Percentiles rank a stretch among this genome's conserved stretches.
phyloP scores from a whole-genome alignment of 139 green algal species.

The Nannochloris sp. region DNA sequence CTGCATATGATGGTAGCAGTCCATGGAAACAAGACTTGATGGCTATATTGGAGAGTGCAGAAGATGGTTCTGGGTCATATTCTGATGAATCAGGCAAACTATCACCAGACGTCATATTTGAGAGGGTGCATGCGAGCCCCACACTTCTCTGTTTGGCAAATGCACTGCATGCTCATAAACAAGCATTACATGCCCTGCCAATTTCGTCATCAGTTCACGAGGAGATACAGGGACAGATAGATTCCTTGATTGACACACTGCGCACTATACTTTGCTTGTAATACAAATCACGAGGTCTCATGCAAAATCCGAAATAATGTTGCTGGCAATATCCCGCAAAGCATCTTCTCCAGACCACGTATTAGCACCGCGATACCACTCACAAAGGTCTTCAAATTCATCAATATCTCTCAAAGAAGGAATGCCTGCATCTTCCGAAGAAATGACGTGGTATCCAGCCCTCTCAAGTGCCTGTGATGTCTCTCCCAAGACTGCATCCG shows the following conservation, averaged over 20 bases:
- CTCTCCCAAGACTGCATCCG: slow-evolving; percentile 17
- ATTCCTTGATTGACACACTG: slow-evolving; percentile 46
- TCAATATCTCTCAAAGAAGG: slow-evolving; percentile 43
- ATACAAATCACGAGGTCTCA: not conserved
- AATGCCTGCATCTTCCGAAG: slow-evolving; percentile 8
- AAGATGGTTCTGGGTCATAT: not conserved
- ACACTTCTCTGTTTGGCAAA: slow-evolving; percentile 64
- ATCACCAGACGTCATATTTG: not conserved
- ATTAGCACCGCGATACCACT: slow-evolving; percentile 37
- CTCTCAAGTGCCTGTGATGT: slow-evolving; percentile 11
- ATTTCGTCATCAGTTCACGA: slow-evolving; percentile 12
- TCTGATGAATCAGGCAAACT: not conserved
- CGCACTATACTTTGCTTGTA: slow-evolving; percentile 58
- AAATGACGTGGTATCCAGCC: slow-evolving; percentile 27
- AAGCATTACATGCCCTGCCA: slow-evolving; percentile 18
- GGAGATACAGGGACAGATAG: not conserved
- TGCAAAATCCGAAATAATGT: not conserved
- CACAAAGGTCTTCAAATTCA: slow-evolving; percentile 28
- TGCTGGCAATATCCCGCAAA: not conserved
- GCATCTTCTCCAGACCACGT: not conserved
- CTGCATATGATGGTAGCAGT: not conserved
- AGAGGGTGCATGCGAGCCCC: slow-evolving; percentile 36
- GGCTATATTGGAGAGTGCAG: not conserved
- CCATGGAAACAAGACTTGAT: not conserved
- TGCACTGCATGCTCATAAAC: slow-evolving; percentile 58